A percentile compares a stretch with the other conserved stretches of the same genome.
Conservation (phyloP, 345 rosid genomes). For the Eucalyptus regnans region DNA sequence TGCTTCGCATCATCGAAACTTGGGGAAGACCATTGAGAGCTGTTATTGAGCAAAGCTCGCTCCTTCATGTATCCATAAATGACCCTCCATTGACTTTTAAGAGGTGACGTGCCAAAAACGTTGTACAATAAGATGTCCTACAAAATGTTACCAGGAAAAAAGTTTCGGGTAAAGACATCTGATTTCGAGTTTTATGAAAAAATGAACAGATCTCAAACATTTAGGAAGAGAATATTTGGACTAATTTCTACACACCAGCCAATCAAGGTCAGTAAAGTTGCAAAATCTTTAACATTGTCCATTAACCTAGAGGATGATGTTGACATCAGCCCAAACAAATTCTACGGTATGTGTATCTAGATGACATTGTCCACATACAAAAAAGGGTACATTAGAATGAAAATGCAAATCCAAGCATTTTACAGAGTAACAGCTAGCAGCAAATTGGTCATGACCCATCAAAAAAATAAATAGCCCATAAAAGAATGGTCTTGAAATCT, state of each 20-base stretch:
- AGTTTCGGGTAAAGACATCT: neutral
- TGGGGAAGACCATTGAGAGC: constrained; percentile 1
- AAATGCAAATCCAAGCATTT: neutral
- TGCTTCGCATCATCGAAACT: constrained; percentile 19
- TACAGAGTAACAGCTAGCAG: neutral
- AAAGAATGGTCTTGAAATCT: neutral
- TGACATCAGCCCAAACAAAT: neutral
- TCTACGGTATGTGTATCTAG: neutral
- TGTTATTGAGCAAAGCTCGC: neutral
- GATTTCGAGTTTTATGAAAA: neutral
- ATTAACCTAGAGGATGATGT: neutral
- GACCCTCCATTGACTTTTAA: constrained; percentile 38
- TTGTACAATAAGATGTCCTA: constrained; percentile 43
- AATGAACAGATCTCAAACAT: neutral
- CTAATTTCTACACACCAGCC: neutral
- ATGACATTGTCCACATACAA: neutral
- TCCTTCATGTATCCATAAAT: constrained; percentile 18
- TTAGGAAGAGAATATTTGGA: neutral
- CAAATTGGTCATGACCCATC: neutral
- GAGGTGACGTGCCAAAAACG: constrained; percentile 37
- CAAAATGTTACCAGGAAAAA: neutral
- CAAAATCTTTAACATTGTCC: neutral
- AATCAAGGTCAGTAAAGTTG: neutral
- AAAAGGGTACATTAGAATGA: neutral
- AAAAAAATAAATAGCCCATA: neutral